Base-by-base conservation (phyloP, 2,329 filamentous ascomycete species). In the Penicillium sp. region DNA sequence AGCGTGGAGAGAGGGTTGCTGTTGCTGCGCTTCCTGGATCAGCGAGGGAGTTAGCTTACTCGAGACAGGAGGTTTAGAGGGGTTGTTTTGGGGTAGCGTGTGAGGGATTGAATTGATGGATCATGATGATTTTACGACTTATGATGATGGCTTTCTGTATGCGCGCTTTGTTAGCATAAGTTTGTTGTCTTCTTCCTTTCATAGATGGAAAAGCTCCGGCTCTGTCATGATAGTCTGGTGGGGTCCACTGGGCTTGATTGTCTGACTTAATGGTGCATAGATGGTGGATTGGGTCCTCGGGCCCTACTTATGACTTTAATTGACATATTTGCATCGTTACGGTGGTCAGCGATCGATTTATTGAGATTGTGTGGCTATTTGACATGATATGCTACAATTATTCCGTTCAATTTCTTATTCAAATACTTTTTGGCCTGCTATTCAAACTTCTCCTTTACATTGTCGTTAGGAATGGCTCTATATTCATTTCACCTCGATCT, bases 41-140 rank as follows among this genome's bases (percentile, higher is more conserved):
- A n/a, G 49, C 30, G 24, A 50, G 18, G 13, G n/a, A 20, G 6
- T 23, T 54, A 24, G 49, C n/a, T 33, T 55, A 55, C 49, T 32
- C 26, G 26, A 17, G 36, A 20, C 20, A 39, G 27, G 26, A 44
- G 29, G n/a, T 17, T 17, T 47, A 36, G 20, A 9, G 17, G 15
- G 8, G 4, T 3, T 7, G 15, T 9, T 6, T 12, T 26, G 29
- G 33, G 12, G 37, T 7, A 3, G 34, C 34, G 15, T 21, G 24
- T 39, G 26, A 26, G 13, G 7, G 23, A 10, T 27, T 18, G n/a
- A 49, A 13, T 17, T 36, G 15, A 5, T 36, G 17, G 17, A 36
- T 40, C 10, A 7, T 24, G 13, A 40, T 40, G 36, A 40, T 40
- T 13, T 61, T 59, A 68, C 48, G 64, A 66, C 30, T 66, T 56